Evolutionary conservation across 345 rosid genomes (phyloP).

Genomic region (Euphorbia tirucalli): DNA sequence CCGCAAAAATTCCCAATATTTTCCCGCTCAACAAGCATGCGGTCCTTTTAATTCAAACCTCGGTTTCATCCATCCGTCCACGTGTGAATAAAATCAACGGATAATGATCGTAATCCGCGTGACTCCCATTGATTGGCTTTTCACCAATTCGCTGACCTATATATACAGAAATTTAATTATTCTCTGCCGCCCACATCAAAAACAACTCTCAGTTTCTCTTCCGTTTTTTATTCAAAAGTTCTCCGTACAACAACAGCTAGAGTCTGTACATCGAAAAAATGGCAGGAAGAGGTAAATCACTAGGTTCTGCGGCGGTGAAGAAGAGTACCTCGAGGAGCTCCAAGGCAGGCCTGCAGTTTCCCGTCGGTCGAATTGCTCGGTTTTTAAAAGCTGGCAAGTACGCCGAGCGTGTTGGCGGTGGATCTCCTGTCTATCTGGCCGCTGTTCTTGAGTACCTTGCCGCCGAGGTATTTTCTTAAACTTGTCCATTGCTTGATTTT

Average conservation of each 20-base stretch:
- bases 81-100: background rate
- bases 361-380: constrained; percentile 93
- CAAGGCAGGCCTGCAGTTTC: constrained; percentile 90
- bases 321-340: constrained; percentile 91
- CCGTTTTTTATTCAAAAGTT: background rate
- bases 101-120: background rate
- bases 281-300: constrained; percentile 91
- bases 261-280: too few species aligned
- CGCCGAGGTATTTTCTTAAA: constrained; percentile 57
- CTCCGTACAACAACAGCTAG: background rate
- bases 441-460: constrained; percentile 94
- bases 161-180: too few species aligned
- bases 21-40: too few species aligned
- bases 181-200: too few species aligned
- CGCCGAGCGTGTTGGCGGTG: constrained; percentile 94
- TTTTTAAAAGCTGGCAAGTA: constrained; percentile 95
- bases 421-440: constrained; percentile 91
- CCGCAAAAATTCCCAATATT: too few species aligned
- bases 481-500: background rate
- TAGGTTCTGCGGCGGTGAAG: constrained; percentile 79
- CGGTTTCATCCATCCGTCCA: background rate
- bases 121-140: background rate
- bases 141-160: background rate
- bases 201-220: too few species aligned
- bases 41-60: too few species aligned